Evolutionary conservation across 2,329 filamentous ascomycete species (phyloP).

Genomic region (Paecilomyces variotii): DNA sequence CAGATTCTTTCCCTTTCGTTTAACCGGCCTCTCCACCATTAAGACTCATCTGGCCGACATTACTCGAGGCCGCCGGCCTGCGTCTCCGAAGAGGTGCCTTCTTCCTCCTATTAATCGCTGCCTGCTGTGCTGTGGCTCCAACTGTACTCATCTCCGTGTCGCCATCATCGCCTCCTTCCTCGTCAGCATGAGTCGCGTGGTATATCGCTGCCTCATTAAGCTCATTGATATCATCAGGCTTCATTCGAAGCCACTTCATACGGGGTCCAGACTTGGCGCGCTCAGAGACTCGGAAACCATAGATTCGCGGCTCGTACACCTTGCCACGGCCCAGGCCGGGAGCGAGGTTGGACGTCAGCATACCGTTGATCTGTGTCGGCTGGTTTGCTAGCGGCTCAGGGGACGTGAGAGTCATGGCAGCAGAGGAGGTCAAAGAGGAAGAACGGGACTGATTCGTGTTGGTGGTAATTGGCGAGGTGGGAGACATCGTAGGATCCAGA

Average conservation of each 20-base stretch:
- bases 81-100: conserved; percentile 37
- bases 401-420: conserved; percentile 16
- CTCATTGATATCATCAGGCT: conserved; percentile 70
- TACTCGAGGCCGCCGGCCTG: conserved; percentile 13
- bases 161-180: conserved; percentile 28
- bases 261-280: conserved; percentile 80
- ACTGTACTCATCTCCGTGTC: conserved; percentile 30
- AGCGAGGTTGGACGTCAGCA: conserved; percentile 77
- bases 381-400: conserved; percentile 36
- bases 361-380: conserved; percentile 65
- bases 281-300: conserved; percentile 92
- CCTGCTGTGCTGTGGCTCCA: conserved; percentile 23
- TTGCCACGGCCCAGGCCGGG: conserved; percentile 73
- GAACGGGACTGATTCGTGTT: conserved; percentile 25
- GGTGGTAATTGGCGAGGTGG: conserved; percentile 15
- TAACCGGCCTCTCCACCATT: conserved; percentile 22
- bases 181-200: conserved; percentile 23
- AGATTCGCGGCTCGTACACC: conserved; percentile 93
- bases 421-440: conserved; percentile 21
- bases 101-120: conserved; percentile 33
- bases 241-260: conserved; percentile 92
- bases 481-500: conserved; percentile 41
- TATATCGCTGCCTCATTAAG: conserved; percentile 60
- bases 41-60: conserved; percentile 25
- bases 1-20: neutral